Base-by-base conservation (phyloP, 768 basidiomycete species). In the Suillus placidus region DNA sequence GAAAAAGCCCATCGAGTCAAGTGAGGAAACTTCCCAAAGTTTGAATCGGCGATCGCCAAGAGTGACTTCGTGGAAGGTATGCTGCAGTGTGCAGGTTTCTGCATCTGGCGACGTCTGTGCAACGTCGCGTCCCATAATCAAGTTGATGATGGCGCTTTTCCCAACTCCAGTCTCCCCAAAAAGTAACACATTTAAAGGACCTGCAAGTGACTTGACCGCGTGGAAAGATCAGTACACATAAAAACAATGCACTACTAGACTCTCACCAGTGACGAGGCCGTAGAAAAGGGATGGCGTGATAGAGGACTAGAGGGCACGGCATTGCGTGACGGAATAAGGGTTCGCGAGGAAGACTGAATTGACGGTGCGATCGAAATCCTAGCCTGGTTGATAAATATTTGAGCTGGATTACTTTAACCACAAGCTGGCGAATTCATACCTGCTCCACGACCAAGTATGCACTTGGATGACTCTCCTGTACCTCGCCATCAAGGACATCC, bases 61-160 rank as follows among this genome's bases (percentile, higher is more conserved):
- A 35, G 12, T 47, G 45, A 75, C 66, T 3, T 58, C 9, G 62
- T 81, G 75, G 1, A 52, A 63, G 12, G 57, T 66, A 60, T 67
- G 74, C 30, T 73, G 55, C 40, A 82, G 78, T 1, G 83, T 84
- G 69, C 77, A 80, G 5, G 81, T 79, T 0, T 65, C 63, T 8
- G 70, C 76, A 10, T 72, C 68, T 47, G 68, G 73, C 7, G 80
- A 80, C 4, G 75, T 74, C 6, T 64, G 37, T 0, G 81, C 82
- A 1, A 63, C 65, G 13, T 75, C 66, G 6, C 55, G 18, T 34
- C 75, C 77, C 35, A 70, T 70, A 23, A 83, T 67, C 78, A 83
- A 76, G 70, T 83, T 83, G 57, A 84, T 70, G 2, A 83, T 66
- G 3, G 80, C 80, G 64, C 82, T 83, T 68, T 84, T 83, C 14